These are phyloP conservation scores for Iris pallida DNA, from an alignment of 116 monocot genomes.

Conservation along the genomic window DNA sequence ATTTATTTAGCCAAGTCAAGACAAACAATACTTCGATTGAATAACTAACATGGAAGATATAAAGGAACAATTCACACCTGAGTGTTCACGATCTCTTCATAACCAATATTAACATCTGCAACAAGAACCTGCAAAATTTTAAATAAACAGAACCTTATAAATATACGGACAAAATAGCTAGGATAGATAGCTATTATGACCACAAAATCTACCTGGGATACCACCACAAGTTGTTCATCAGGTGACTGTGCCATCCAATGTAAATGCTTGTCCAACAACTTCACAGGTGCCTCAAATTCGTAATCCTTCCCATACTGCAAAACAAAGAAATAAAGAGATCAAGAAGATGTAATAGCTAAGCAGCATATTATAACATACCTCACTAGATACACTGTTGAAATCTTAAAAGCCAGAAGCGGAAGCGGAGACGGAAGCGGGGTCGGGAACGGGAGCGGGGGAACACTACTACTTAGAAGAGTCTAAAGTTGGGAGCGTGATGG, in stretches of 20 bases:
- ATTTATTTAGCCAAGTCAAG: not conserved
- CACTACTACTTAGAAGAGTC: too few species aligned
- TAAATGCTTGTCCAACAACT: slow-evolving; percentile 86
- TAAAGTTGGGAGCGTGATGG: too few species aligned
- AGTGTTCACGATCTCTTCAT: slow-evolving; percentile 97
- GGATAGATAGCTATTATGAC: not conserved
- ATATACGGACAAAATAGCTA: too few species aligned
- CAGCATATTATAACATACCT: not conserved
- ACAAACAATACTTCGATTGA: too few species aligned
- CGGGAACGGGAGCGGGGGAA: too few species aligned
- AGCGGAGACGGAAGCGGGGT: too few species aligned
- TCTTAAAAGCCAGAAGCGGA: too few species aligned
- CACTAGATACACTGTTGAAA: too few species aligned
- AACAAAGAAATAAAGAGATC: not conserved
- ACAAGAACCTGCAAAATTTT: slow-evolving; percentile 69
- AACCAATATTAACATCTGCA: slow-evolving; percentile 93
- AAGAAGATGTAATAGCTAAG: not conserved
- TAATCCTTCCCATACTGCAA: slow-evolving; percentile 96
- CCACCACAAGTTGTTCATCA: slow-evolving; percentile 89
- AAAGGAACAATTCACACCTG: slow-evolving; percentile 38
- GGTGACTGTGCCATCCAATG: slow-evolving; percentile 80
- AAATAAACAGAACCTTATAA: slow-evolving; percentile 4
- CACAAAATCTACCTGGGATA: slow-evolving; percentile 65
- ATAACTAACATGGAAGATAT: not conserved
- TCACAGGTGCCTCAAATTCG: slow-evolving; percentile 94